Conservation (phyloP, 1,284 basidiomycete species). For the Fomitopsis palustris region DNA sequence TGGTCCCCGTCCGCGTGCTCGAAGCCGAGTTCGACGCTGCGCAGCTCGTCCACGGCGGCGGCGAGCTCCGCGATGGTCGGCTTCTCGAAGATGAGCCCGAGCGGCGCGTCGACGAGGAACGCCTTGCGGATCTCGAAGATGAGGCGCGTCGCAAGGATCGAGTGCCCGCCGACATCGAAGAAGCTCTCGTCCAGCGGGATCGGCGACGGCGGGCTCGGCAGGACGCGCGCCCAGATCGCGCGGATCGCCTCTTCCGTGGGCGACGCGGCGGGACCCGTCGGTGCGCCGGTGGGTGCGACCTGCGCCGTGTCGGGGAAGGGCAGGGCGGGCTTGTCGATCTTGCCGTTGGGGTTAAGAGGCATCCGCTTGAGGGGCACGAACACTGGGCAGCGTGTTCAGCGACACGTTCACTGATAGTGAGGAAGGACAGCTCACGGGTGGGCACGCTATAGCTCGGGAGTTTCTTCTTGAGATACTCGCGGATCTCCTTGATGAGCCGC, state of each 20-base stretch:
- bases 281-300: conserved; percentile 38
- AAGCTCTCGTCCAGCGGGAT: conserved; percentile 93
- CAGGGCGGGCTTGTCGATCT: conserved; percentile 97
- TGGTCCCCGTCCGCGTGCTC: conserved; percentile 37
- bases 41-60: conserved; percentile 72
- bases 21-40: conserved; percentile 81
- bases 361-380: conserved; percentile 94
- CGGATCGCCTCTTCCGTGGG: conserved; percentile 82
- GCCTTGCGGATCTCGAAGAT: conserved; percentile 96
- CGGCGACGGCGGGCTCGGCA: conserved; percentile 78
- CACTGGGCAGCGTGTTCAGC: conserved; percentile 43
- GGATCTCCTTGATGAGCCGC: conserved; percentile 87
- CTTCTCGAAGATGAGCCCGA: conserved; percentile 91
- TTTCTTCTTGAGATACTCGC: conserved; percentile 97
- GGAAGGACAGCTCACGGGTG: conserved; percentile 55
- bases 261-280: conserved; percentile 38
- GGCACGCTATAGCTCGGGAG: conserved; percentile 93
- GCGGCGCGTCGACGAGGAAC: conserved; percentile 89
- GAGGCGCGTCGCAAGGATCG: conserved; percentile 94
- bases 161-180: conserved; percentile 98
- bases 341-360: conserved; percentile 99
- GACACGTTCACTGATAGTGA: background rate
- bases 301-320: conserved; percentile 98
- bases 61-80: conserved; percentile 88
- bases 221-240: conserved; percentile 79